These are phyloP conservation scores for Sclerotinia glacialis DNA, from an alignment of 2,329 filamentous ascomycete species.

Conservation along the genomic window DNA sequence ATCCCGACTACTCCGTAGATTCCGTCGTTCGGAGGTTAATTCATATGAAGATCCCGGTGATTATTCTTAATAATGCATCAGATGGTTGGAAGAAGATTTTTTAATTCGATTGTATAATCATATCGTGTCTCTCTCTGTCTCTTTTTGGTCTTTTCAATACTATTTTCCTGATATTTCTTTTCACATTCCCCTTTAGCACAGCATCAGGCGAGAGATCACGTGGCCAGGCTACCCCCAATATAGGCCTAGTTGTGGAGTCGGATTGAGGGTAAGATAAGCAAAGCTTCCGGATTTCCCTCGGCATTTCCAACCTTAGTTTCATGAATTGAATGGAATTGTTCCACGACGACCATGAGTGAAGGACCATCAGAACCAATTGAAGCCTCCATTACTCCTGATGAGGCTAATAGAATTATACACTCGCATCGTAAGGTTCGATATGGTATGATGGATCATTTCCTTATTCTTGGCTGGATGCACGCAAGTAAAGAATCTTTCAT, in stretches of 20 bases:
- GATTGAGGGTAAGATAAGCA: conserved; percentile 9
- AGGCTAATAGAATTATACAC: conserved; percentile 66
- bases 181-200: conserved; percentile 1
- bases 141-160: not conserved
- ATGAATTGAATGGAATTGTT: conserved; percentile 20
- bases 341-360: conserved; percentile 29
- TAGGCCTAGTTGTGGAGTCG: conserved; percentile 7
- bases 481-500: conserved; percentile 8
- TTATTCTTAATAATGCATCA: conserved; percentile 4
- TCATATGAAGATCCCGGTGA: not conserved
- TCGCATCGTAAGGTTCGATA: conserved; percentile 68
- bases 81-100: not conserved
- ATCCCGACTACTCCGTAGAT: conserved; percentile 11
- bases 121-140: not conserved
- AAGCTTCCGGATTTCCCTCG: conserved; percentile 22
- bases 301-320: conserved; percentile 4
- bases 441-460: conserved; percentile 47
- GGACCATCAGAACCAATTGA: conserved; percentile 28
- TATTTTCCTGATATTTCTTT: not conserved
- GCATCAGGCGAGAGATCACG: conserved; percentile 5
- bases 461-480: conserved; percentile 15
- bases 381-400: conserved; percentile 47
- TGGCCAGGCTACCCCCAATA: not conserved
- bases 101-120: not conserved
- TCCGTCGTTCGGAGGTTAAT: conserved; percentile 5